Evolutionary conservation across 345 rosid species (phyloP).

Genomic region (Brassica rapa): DNA sequence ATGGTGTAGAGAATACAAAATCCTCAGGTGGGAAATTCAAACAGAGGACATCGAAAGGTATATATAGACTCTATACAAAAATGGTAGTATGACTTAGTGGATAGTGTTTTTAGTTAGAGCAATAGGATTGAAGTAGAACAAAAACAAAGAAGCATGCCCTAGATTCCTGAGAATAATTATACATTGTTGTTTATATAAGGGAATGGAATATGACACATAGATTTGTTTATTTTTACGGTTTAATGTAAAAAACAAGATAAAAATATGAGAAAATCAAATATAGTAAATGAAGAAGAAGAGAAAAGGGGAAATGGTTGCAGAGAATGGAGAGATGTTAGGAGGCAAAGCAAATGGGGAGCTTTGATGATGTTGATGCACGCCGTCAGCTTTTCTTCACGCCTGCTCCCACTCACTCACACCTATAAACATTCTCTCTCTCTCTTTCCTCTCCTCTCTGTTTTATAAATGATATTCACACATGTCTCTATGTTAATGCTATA

Average conservation of each 20-base stretch:
- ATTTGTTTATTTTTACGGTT: constrained; percentile 22
- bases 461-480: constrained; percentile 19
- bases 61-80: constrained; percentile 27
- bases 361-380: constrained; percentile 92
- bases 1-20: constrained; percentile 12
- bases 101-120: constrained; percentile 6
- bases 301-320: constrained; percentile 52
- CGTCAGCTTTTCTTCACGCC: constrained; percentile 81
- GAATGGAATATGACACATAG: constrained; percentile 36
- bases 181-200: constrained; percentile 36
- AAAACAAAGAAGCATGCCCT: constrained; percentile 43
- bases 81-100: constrained; percentile 32
- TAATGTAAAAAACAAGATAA: background rate
- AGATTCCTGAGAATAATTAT: constrained; percentile 41
- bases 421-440: constrained; percentile 37
- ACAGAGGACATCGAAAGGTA: constrained; percentile 18
- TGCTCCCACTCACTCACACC: constrained; percentile 51
- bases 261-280: constrained; percentile 17
- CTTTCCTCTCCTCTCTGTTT: background rate
- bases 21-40: constrained; percentile 32
- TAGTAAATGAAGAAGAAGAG: constrained; percentile 29
- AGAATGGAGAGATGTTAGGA: constrained; percentile 67
- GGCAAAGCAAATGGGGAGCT: constrained; percentile 69
- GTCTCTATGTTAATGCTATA: constrained; percentile 19
- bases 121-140: constrained; percentile 13